Evolutionary conservation across 345 rosid genomes (phyloP), one percentile per base, ranked within the genome.

Genomic region (Salix arbutifolia): DNA sequence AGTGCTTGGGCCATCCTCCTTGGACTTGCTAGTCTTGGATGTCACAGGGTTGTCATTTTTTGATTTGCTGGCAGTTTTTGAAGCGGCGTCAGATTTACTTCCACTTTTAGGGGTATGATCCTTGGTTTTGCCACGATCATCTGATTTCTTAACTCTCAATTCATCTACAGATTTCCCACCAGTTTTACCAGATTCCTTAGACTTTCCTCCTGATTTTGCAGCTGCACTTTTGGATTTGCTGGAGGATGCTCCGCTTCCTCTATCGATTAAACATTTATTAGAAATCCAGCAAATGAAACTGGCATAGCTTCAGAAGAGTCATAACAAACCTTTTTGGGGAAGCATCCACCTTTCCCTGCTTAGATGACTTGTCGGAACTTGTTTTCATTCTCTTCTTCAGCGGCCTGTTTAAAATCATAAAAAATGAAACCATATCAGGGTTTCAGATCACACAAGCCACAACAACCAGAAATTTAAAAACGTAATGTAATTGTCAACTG

Each of bases 231-330:
- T 83, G 60, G 92, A 78, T 87, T 94, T 96, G 76, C 89, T 85
- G 37, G 93, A 84, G 69, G 90, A 85, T 80, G 83, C 86, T 69
- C 88, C 94, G 78, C 89, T 83, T 74, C 87, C 85, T 87, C 99
- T 93, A 74, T 31, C 42, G 83, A 73, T 64, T 42, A 26, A 26
- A 64, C 64, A 21, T 37, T 26, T 18, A 69, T 75, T 30, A 86
- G 64, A 76, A 69, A 67, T 50, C 65, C 68, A 23, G 25, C n/a
- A 21, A n/a, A 42, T 53, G 16, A 50, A 30, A 62, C 23, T 4
- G 18, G 23, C 44, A 38, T 53, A 67, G 14, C 37, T 65, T 48
- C 44, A 67, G 38, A 58, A 46, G 21, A 50, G 53, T 71, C 66
- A 71, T 75, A 73, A 79, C 85, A 77, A 82, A 96, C 99, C 80